Evolutionary conservation across 2,329 filamentous ascomycete genomes (phyloP).

Genomic region (Exophiala spinifera): DNA sequence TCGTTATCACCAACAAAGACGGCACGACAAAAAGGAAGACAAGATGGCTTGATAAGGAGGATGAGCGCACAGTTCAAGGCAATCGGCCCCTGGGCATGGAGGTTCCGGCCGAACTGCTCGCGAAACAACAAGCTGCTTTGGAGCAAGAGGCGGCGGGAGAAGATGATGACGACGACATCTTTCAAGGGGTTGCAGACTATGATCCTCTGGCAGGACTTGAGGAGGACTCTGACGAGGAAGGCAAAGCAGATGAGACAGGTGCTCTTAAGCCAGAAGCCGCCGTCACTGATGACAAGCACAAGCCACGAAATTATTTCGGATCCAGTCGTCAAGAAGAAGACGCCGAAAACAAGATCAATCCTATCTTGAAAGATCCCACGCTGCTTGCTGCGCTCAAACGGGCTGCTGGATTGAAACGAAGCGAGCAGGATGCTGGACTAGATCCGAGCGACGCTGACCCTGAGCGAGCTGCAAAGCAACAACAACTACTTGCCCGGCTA

Average conservation of each 20-base stretch:
- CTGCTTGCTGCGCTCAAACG: conserved; percentile 83
- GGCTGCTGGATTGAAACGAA: conserved; percentile 61
- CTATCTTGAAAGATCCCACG: conserved; percentile 59
- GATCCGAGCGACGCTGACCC: conserved; percentile 18
- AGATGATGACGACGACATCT: conserved; percentile 60
- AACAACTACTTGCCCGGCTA: conserved; percentile 45
- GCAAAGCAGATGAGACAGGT: conserved; percentile 20
- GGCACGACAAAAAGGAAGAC: conserved; percentile 62
- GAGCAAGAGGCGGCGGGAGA: conserved; percentile 39
- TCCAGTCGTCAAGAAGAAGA: conserved; percentile 53
- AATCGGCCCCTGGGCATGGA: conserved; percentile 51
- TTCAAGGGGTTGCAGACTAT: conserved; percentile 58
- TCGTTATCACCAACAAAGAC: conserved; percentile 57
- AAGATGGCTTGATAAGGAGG: conserved; percentile 47
- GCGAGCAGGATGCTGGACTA: conserved; percentile 39
- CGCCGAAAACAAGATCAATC: conserved; percentile 36
- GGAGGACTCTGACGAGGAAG: conserved; percentile 45
- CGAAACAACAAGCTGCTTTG: conserved; percentile 33
- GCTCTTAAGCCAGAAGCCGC: conserved; percentile 17
- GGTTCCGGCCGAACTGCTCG: conserved; percentile 43
- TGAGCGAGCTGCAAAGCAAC: conserved; percentile 22
- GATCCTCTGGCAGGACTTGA: conserved; percentile 56
- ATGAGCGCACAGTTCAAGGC: conserved; percentile 36
- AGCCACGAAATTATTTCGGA: conserved; percentile 49
- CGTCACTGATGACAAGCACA: conserved; percentile 28